A percentile compares a stretch with the other conserved stretches of the same genome.
Conservation (phyloP, 139 green algal genomes). For the Picochlorum sp. region DNA sequence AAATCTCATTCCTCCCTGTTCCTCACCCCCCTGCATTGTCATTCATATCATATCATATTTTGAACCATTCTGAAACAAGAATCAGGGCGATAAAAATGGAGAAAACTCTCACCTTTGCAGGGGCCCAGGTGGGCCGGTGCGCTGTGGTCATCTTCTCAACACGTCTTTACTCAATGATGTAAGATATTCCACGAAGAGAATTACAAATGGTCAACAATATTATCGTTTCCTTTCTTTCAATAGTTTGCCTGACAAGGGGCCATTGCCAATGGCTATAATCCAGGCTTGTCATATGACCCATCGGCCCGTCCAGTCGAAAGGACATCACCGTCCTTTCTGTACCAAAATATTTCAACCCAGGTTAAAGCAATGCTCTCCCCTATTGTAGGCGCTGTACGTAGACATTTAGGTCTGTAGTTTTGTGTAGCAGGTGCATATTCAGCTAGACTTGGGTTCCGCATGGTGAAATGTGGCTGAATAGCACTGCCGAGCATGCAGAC, state of each 20-base stretch:
- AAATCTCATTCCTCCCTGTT: slow-evolving; percentile 72
- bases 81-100: background rate
- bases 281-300: too few species aligned
- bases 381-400: background rate
- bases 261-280: too few species aligned
- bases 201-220: too few species aligned
- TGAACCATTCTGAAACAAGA: background rate
- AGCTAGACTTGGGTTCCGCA: background rate
- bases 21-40: slow-evolving; percentile 55
- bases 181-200: background rate
- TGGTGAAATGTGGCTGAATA: too few species aligned
- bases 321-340: too few species aligned
- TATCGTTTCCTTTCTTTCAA: too few species aligned
- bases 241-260: too few species aligned
- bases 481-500: too few species aligned
- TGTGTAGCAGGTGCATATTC: background rate
- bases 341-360: too few species aligned
- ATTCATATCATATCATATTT: background rate
- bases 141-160: slow-evolving; percentile 57
- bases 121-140: slow-evolving; percentile 78
- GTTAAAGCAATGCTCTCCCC: too few species aligned
- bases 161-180: background rate
- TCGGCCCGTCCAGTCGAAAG: too few species aligned
- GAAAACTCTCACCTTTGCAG: slow-evolving; percentile 44
- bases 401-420: background rate